Evolutionary conservation across 495 filamentous ascomycete genomes (phyloP).

Genomic region (Aspergillus baeticus): DNA sequence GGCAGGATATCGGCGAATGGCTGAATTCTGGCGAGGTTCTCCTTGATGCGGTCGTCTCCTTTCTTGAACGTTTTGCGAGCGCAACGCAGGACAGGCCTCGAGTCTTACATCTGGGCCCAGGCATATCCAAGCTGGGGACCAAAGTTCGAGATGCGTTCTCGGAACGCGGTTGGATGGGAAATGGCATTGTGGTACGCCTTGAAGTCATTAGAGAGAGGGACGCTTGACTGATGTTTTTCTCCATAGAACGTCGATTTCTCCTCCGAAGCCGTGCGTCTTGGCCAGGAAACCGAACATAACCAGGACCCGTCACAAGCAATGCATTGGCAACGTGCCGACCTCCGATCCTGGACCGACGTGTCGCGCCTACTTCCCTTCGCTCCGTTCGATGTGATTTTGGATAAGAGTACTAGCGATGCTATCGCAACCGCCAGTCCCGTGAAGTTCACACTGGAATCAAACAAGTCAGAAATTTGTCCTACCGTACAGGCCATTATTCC

Average conservation of each 20-base stretch:
- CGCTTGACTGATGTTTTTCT: background rate
- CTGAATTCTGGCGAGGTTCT: slow-evolving; percentile 39
- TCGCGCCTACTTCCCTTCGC: slow-evolving; percentile 22
- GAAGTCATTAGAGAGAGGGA: background rate
- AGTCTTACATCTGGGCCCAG: slow-evolving; percentile 41
- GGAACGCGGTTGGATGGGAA: slow-evolving; percentile 27
- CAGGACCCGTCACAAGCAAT: slow-evolving; percentile 26
- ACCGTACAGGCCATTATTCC: slow-evolving; percentile 19
- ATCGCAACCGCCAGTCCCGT: slow-evolving; percentile 33
- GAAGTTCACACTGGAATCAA: slow-evolving; percentile 12
- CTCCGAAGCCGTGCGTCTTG: slow-evolving; percentile 40
- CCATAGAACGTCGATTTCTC: slow-evolving; percentile 45
- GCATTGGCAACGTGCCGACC: slow-evolving; percentile 36
- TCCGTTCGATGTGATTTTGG: slow-evolving; percentile 40
- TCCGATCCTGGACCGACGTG: slow-evolving; percentile 38
- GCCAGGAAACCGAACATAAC: slow-evolving; percentile 25
- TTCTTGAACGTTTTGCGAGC: slow-evolving; percentile 20
- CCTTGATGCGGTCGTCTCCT: slow-evolving; percentile 29
- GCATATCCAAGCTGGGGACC: slow-evolving; percentile 36
- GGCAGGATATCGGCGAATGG: slow-evolving; percentile 45
- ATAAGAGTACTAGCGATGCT: slow-evolving; percentile 47
- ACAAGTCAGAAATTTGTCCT: slow-evolving; percentile 23
- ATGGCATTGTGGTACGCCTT: slow-evolving; percentile 37
- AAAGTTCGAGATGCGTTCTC: slow-evolving; percentile 34
- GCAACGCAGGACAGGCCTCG: slow-evolving; percentile 16